phyloP scores from a whole-genome alignment of 192 early-diverging fungal genomes.

The Coemansia sp. region DNA sequence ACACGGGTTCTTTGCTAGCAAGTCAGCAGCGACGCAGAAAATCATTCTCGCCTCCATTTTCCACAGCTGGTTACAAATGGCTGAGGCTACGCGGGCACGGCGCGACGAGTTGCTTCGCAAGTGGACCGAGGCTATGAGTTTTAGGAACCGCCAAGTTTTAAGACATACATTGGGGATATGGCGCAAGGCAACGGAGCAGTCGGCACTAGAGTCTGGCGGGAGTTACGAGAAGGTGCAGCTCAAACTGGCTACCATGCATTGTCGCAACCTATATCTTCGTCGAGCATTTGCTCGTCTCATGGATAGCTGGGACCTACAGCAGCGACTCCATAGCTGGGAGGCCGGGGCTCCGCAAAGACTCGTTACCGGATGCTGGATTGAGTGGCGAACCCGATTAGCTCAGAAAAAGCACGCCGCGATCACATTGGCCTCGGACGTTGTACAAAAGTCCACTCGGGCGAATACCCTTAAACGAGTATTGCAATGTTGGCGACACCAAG shows the following conservation, averaged over 20 bases:
- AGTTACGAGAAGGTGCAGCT: constrained; percentile 13
- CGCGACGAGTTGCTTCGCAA: constrained; percentile 34
- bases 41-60: constrained; percentile 28
- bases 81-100: constrained; percentile 10
- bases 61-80: constrained; percentile 40
- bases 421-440: background rate
- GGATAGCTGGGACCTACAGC: constrained; percentile 1
- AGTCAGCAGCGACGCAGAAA: constrained; percentile 25
- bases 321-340: constrained; percentile 5
- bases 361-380: background rate
- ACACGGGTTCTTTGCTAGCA: constrained; percentile 28
- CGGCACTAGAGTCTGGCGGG: background rate
- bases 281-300: background rate
- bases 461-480: background rate
- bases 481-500: constrained; percentile 2
- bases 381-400: background rate
- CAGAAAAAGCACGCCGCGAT: background rate
- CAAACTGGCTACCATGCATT: constrained; percentile 23
- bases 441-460: background rate
- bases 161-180: constrained; percentile 6
- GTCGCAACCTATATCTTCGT: constrained; percentile 8
- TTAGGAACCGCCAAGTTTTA: constrained; percentile 6
- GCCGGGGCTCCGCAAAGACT: background rate
- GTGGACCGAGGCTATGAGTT: constrained; percentile 30
- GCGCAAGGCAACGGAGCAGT: background rate